Evolutionary conservation across 2,329 filamentous ascomycete species (phyloP), one percentile per base, ranked within the genome.

Genomic region (Dryadomyces sulphureus): DNA sequence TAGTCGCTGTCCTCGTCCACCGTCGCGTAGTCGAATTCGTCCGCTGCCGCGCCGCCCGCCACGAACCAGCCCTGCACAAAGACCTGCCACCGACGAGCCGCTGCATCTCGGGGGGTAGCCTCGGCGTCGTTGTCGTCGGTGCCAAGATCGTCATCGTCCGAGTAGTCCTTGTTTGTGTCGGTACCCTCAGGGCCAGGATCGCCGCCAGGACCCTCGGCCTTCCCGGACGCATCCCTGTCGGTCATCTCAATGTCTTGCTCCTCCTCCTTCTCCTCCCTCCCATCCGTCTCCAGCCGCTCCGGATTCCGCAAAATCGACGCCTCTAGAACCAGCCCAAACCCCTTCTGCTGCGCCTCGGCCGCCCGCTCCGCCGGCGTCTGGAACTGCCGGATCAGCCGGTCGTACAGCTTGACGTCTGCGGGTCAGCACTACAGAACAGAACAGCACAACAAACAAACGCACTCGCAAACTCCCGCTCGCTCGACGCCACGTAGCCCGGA

Each of bases 291-390:
- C 24, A 53, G 27, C 4, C 21, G 43, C 45, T 49, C 49, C 12
- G 46, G 44, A 16, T 48, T 40, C 7, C 51, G 77, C 49, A 80
- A 65, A 7, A 94, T 66, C 52, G 89, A 85, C 1, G 84, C 79
- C 58, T 93, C 83, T 5, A 94, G 72, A 12, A 83, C 73, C 21
- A 84, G 82, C 1, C 82, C 83, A 60, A 87, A 92, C 11, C 87
- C 87, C 58, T 87, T 87, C 8, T 68, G 65, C 38, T 76, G 76
- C 8, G 80, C 82, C 54, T 90, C 84, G 7, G 72, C 72, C 58
- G 87, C 78, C 45, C 85, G 77, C 63, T 94, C 86, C 4, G 71
- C 67, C 3, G 79, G 65, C 1, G 79, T 80, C 53, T 89, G 84
- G 59, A 88, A 89, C 44, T 77, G 77, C 45, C 85, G 78, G 49